Base-by-base conservation (phyloP, 2,329 filamentous ascomycete genomes). In the Colletotrichum australisinense region DNA sequence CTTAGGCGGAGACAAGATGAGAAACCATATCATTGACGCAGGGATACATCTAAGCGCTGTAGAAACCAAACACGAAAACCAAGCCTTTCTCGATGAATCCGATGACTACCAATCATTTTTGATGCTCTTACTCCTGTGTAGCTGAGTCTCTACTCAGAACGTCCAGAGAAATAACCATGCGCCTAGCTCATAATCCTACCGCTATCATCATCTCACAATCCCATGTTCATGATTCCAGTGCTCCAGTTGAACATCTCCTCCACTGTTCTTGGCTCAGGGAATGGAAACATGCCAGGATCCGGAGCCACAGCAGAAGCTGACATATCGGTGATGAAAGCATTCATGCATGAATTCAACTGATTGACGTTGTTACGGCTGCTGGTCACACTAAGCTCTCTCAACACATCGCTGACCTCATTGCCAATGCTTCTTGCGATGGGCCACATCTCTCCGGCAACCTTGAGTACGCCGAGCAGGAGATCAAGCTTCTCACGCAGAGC, bases 381-480 rank as follows among this genome's bases (percentile, higher is more conserved):
- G 5, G 63, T 30, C 5, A 22, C 32, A 32, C 72, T 64, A 7
- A 59, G 6, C 14, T 72, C 52, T 38, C 63, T 67, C 32, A 74
- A 22, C 28, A 74, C 46, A 11, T 72, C 52, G 35, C 38, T 73
- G 1, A 74, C 52, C 38, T 74, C 72, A 14, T 52, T 68, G 9
- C 72, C 69, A 35, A 72, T 63, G 24, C 78, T 79, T 59, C 78
- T 80, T 5, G 83, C 82, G 26, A 84, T 73, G 1, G 78, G 76
- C 77, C 80, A 81, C 52, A 78, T 80, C 57, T 81, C 77, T n/a
- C 80, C 79, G n/a, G 81, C 78, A 35, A 76, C 75, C 22, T 76
- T 78, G 16, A 82, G 76, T 9, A 82, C 78, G 62, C 78, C 77
- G 26, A 80, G 72, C 6, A 82, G 72, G 62, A 79, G 75, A 63